phyloP scores from a whole-genome alignment of 345 rosid species.

The Hibiscus mutabilis region DNA sequence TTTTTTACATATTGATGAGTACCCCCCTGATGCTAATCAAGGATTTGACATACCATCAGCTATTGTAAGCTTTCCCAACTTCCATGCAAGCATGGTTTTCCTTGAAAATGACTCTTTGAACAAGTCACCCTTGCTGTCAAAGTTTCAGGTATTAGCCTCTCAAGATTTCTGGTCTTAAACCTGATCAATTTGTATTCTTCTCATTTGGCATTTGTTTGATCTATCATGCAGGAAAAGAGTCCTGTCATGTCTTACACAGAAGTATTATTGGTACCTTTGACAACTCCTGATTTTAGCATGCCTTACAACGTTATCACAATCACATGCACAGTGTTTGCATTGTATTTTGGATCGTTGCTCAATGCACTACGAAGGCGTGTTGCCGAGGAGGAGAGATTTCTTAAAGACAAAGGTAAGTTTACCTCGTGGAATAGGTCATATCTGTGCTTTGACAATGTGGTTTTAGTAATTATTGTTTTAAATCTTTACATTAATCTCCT shows the following conservation, averaged over 20 bases:
- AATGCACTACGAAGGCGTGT: conserved; percentile 69
- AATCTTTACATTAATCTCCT: background rate
- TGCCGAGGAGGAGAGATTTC: conserved; percentile 77
- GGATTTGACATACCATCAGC: conserved; percentile 97
- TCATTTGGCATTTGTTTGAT: conserved; percentile 12
- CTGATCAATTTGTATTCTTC: conserved; percentile 1
- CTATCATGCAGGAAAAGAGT: conserved; percentile 53
- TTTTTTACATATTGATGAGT: conserved; percentile 89
- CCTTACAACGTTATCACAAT: conserved; percentile 96
- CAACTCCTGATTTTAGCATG: conserved; percentile 99
- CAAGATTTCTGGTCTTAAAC: background rate
- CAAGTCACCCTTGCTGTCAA: conserved; percentile 44
- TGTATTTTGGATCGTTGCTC: conserved; percentile 85
- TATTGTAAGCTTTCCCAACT: conserved; percentile 60
- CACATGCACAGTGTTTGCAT: conserved; percentile 87
- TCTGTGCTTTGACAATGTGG: background rate
- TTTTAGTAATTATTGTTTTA: background rate
- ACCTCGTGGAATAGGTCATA: conserved; percentile 5
- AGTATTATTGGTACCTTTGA: conserved; percentile 82
- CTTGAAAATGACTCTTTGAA: conserved; percentile 24
- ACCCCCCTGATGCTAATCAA: conserved; percentile 99
- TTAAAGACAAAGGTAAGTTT: conserved; percentile 52
- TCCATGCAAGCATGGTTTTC: conserved; percentile 42
- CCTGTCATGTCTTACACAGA: conserved; percentile 73
- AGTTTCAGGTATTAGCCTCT: conserved; percentile 45